Conservation (phyloP, 2,329 filamentous ascomycete species). For the Trichoderma atroviride region DNA sequence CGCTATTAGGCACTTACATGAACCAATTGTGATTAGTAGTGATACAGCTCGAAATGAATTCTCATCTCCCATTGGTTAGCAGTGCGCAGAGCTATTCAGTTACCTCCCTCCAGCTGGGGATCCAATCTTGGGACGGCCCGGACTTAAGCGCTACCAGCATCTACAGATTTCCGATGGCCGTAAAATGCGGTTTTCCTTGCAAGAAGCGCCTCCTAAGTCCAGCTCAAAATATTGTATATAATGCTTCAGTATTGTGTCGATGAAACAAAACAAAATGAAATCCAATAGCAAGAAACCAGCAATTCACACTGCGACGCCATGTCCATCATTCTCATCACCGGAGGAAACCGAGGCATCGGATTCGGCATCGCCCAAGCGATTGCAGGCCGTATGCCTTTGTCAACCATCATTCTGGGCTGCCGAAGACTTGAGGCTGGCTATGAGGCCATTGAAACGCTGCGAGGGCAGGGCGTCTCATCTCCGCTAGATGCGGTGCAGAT, state of each 20-base stretch:
- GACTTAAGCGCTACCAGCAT: constrained; percentile 12
- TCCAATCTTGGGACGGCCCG: not conserved
- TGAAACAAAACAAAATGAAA: not conserved
- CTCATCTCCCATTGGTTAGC: not conserved
- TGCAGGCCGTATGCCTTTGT: constrained; percentile 31
- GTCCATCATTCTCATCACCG: constrained; percentile 21
- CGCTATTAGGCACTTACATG: not conserved
- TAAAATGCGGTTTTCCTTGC: not conserved
- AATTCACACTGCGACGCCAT: not conserved
- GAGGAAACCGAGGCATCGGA: constrained; percentile 39
- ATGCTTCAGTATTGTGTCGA: not conserved
- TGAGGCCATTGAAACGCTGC: constrained; percentile 13
- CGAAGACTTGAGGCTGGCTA: not conserved
- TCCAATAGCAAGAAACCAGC: not conserved
- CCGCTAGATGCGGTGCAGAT: constrained; percentile 25
- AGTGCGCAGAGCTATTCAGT: not conserved
- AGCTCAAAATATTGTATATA: not conserved
- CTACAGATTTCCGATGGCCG: constrained; percentile 9
- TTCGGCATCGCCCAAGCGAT: constrained; percentile 36
- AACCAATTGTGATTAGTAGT: not conserved
- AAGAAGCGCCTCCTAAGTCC: not conserved
- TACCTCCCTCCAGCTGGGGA: not conserved
- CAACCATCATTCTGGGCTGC: constrained; percentile 35
- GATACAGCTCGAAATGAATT: not conserved
- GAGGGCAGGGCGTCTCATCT: not conserved